Evolutionary conservation across 169 alveolate species (phyloP).

Genomic region (Eimeria acervulina): DNA sequence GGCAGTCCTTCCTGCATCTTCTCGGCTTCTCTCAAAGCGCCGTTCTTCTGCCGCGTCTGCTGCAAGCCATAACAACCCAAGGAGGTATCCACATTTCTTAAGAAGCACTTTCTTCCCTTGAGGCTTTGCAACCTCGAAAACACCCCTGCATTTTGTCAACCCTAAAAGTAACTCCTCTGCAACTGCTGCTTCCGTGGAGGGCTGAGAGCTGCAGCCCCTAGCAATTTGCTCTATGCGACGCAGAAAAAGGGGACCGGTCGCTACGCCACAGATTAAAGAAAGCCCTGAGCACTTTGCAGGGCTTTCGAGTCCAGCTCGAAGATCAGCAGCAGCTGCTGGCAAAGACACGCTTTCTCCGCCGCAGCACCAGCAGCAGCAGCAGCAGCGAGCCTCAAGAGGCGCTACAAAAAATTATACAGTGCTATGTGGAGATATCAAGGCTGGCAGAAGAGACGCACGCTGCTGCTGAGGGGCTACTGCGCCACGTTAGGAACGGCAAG

Average conservation of each 20-base stretch:
- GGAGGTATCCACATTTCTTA: neutral
- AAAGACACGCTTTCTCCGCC: conserved; percentile 58
- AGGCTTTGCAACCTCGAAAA: neutral
- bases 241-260: conserved; percentile 32
- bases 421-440: conserved; percentile 49
- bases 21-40: conserved; percentile 22
- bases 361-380: conserved; percentile 64
- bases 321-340: conserved; percentile 69
- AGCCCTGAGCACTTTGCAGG: conserved; percentile 58
- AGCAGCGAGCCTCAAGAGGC: conserved; percentile 32
- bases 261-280: neutral
- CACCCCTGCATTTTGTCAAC: neutral
- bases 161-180: neutral
- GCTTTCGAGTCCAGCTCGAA: conserved; percentile 55
- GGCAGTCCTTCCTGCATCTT: conserved; percentile 34
- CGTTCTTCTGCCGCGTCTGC: conserved; percentile 43
- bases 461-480: conserved; percentile 67
- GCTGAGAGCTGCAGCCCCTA: neutral
- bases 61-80: conserved; percentile 22
- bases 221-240: neutral
- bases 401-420: conserved; percentile 1
- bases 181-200: neutral
- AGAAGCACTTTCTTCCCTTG: neutral
- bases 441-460: conserved; percentile 46
- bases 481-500: conserved; percentile 48